phyloP scores from a whole-genome alignment of 345 rosid genomes.

The Raphanus raphanistrum region DNA sequence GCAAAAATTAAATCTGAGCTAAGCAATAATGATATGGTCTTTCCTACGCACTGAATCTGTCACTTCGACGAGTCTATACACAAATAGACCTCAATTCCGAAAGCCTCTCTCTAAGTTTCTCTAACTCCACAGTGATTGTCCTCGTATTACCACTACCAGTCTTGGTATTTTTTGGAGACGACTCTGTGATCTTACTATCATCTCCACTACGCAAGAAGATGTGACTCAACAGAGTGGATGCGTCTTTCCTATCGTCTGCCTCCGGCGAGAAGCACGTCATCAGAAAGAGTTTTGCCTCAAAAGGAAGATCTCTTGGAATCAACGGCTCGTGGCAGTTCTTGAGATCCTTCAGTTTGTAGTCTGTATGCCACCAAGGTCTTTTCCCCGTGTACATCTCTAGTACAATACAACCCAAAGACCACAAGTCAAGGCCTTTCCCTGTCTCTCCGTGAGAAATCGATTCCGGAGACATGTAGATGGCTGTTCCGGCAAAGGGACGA shows the following conservation, averaged over 20 bases:
- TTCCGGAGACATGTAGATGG: conserved; percentile 12
- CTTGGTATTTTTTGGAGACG: conserved; percentile 8
- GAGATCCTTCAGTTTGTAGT: conserved; percentile 11
- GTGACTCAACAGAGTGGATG: not conserved
- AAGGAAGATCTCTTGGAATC: conserved; percentile 27
- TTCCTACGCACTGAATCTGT: not conserved
- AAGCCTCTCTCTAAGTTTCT: not conserved
- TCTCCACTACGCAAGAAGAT: not conserved
- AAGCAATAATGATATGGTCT: not conserved
- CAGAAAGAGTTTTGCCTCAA: conserved; percentile 22
- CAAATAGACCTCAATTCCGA: not conserved
- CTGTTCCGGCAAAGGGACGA: not conserved
- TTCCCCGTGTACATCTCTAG: conserved; percentile 55
- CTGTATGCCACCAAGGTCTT: conserved; percentile 42
- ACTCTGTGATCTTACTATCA: not conserved
- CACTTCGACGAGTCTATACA: not conserved
- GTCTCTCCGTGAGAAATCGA: conserved; percentile 8
- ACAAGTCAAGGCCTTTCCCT: conserved; percentile 45
- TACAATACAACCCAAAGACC: conserved; percentile 56
- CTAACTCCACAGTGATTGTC: not conserved
- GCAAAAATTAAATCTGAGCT: not conserved
- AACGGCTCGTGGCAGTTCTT: not conserved
- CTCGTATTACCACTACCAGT: not conserved
- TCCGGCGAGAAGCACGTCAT: conserved; percentile 22
- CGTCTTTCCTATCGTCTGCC: conserved; percentile 15